Evolutionary conservation across 2,329 filamentous ascomycete genomes (phyloP).

Genomic region (Hypoxylon sp.): DNA sequence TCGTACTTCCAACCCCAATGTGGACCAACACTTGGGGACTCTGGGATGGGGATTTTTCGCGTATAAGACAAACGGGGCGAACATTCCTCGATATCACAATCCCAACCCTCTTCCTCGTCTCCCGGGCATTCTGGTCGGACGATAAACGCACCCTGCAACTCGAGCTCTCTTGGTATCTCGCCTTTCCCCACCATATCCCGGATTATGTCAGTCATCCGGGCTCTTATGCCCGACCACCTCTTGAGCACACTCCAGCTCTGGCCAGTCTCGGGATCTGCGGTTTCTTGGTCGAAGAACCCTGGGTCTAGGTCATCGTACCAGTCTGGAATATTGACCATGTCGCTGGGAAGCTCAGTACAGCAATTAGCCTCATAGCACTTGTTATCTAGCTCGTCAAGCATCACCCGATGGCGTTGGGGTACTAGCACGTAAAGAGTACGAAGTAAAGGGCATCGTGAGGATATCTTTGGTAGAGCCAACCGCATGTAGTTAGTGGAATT

Average conservation of each 20-base stretch:
- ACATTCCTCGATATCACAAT: not conserved
- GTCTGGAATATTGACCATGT: slow-evolving; percentile 5
- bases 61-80: not conserved
- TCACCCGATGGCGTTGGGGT: not conserved
- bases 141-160: slow-evolving; percentile 3
- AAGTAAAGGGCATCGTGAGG: not conserved
- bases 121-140: not conserved
- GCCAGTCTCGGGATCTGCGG: not conserved
- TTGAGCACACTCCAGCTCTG: not conserved
- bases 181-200: not conserved
- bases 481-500: not conserved
- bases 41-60: not conserved
- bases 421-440: slow-evolving; percentile 1
- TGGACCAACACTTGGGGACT: not conserved
- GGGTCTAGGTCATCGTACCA: not conserved
- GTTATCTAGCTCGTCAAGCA: too few species aligned
- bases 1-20: not conserved
- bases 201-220: not conserved
- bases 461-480: not conserved
- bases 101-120: too few species aligned
- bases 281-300: not conserved
- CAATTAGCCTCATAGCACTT: not conserved
- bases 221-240: not conserved
- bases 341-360: not conserved
- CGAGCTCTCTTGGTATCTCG: not conserved